Percentiles rank a stretch among this genome's conserved stretches.
These are phyloP conservation scores for Triangularia setosa DNA, from an alignment of 2,329 filamentous ascomycete species.

Conservation along the genomic window DNA sequence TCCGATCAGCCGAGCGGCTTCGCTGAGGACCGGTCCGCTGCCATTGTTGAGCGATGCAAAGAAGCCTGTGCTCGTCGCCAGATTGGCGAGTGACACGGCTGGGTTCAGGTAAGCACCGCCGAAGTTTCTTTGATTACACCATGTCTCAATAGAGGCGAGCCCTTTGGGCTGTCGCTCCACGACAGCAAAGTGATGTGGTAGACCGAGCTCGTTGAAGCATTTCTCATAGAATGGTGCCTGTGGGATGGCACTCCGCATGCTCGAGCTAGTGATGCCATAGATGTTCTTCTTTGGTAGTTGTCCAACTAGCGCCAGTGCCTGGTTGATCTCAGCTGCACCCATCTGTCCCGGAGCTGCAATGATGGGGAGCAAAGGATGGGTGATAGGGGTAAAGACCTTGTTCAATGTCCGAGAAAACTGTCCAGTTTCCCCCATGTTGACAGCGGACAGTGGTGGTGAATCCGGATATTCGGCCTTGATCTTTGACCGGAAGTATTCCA, in stretches of 20 bases:
- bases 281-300: slow-evolving; percentile 76
- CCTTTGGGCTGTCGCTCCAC: slow-evolving; percentile 67
- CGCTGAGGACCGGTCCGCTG: slow-evolving; percentile 58
- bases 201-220: slow-evolving; percentile 74
- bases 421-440: slow-evolving; percentile 85
- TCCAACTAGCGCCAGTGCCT: slow-evolving; percentile 71
- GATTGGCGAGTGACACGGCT: slow-evolving; percentile 57
- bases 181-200: slow-evolving; percentile 76
- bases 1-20: slow-evolving; percentile 73
- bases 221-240: slow-evolving; percentile 85
- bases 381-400: slow-evolving; percentile 83
- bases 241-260: slow-evolving; percentile 57
- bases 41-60: slow-evolving; percentile 49
- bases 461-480: slow-evolving; percentile 66
- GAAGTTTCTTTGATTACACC: slow-evolving; percentile 70
- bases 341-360: slow-evolving; percentile 83
- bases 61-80: slow-evolving; percentile 54
- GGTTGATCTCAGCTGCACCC: slow-evolving; percentile 81
- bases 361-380: slow-evolving; percentile 76
- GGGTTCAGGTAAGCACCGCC: slow-evolving; percentile 80
- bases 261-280: slow-evolving; percentile 72
- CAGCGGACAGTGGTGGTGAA: slow-evolving; percentile 70
- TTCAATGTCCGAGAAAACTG: slow-evolving; percentile 81
- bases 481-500: slow-evolving; percentile 81
- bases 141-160: slow-evolving; percentile 63